Percentiles rank a stretch among this genome's conserved stretches.
These are phyloP conservation scores for Taphrina sp. DNA, from an alignment of 1,139 yeast species.

Conservation along the genomic window DNA sequence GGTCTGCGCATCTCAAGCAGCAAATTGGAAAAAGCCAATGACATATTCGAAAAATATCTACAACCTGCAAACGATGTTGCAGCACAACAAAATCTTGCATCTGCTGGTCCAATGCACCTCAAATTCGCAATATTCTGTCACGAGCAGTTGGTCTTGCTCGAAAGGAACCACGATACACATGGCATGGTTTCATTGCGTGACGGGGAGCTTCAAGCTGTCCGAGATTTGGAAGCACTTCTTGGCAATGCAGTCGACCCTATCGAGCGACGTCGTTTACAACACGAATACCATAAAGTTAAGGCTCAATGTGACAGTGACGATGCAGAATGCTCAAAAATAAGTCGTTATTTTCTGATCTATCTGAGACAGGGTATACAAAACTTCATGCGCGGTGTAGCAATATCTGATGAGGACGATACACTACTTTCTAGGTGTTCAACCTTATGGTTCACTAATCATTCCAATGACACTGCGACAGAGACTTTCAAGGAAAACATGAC, in stretches of 20 bases:
- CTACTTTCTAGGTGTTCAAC: constrained; percentile 77
- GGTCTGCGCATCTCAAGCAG: constrained; percentile 73
- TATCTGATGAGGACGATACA: constrained; percentile 52
- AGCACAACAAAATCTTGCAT: constrained; percentile 39
- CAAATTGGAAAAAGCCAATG: constrained; percentile 62
- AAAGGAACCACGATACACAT: constrained; percentile 50
- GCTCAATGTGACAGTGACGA: constrained; percentile 53
- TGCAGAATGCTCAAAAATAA: constrained; percentile 49
- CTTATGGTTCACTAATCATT: constrained; percentile 72
- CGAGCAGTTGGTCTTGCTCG: constrained; percentile 54
- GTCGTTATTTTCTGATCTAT: constrained; percentile 49
- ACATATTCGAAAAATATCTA: constrained; percentile 59
- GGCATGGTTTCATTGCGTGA: constrained; percentile 48
- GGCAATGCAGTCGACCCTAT: constrained; percentile 49
- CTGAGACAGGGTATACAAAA: constrained; percentile 58
- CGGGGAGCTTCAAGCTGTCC: constrained; percentile 50
- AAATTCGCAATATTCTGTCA: constrained; percentile 76
- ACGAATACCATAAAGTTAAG: constrained; percentile 46
- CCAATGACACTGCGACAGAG: constrained; percentile 46
- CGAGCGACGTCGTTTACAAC: constrained; percentile 51
- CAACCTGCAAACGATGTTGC: constrained; percentile 47
- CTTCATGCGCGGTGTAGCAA: constrained; percentile 57
- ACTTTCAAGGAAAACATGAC: constrained; percentile 41
- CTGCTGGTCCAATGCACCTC: constrained; percentile 53
- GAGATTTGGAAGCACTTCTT: constrained; percentile 52